phyloP scores from a whole-genome alignment of 495 filamentous ascomycete genomes.

The Aspergillus incahuasiensis region DNA sequence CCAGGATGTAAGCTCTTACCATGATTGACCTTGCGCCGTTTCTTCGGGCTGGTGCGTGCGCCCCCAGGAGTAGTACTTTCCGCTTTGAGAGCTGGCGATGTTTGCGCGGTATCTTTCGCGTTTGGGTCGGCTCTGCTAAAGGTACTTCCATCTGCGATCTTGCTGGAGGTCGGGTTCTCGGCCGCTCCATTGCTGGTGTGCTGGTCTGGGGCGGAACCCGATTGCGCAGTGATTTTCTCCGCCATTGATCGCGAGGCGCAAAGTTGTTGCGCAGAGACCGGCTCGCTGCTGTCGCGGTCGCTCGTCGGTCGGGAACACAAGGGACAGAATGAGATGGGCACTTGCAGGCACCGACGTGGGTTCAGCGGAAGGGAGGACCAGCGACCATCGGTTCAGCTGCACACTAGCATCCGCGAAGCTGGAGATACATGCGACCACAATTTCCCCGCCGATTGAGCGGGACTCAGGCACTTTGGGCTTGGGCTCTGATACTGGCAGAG shows the following conservation, averaged over 20 bases:
- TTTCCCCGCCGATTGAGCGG: conserved; percentile 25
- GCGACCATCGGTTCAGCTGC: conserved; percentile 1
- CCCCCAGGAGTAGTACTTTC: conserved; percentile 31
- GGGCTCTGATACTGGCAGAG: background rate
- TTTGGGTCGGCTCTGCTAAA: conserved; percentile 23
- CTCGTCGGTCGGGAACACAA: conserved; percentile 13
- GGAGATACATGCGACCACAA: conserved; percentile 27
- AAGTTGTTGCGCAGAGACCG: conserved; percentile 28
- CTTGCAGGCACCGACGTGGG: conserved; percentile 28
- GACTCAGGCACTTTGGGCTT: conserved; percentile 6
- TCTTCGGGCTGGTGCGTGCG: conserved; percentile 67
- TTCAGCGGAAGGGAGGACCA: background rate
- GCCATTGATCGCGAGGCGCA: conserved; percentile 35
- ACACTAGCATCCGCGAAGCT: background rate
- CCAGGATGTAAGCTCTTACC: conserved; percentile 56
- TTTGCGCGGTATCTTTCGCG: conserved; percentile 29
- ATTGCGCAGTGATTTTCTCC: conserved; percentile 30
- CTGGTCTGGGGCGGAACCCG: conserved; percentile 26
- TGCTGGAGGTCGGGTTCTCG: conserved; percentile 12
- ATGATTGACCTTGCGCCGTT: conserved; percentile 99
- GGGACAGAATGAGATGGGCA: conserved; percentile 3
- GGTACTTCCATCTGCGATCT: conserved; percentile 14
- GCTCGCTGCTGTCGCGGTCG: conserved; percentile 19
- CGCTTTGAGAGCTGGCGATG: conserved; percentile 32
- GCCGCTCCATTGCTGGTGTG: conserved; percentile 19